A percentile compares a stretch with the other conserved stretches of the same genome.
phyloP scores from a whole-genome alignment of 208 protist genomes.

The Acanthamoeba pearcei region DNA sequence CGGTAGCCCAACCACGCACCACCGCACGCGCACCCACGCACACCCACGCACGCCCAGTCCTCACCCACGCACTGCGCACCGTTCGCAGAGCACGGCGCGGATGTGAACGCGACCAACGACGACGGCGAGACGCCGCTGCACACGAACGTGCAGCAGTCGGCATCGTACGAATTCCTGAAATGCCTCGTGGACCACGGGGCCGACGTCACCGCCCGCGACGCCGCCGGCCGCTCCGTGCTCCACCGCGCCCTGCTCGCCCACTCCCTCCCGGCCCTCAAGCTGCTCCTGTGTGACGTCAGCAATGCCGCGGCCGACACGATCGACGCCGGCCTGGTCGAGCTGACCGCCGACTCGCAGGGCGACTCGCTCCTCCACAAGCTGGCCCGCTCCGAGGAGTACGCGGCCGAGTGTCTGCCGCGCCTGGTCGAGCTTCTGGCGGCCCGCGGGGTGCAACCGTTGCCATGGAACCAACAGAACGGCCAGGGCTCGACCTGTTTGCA shows the following conservation, averaged over 20 bases:
- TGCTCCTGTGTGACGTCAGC: neutral
- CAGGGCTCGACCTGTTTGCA: slow-evolving; percentile 43
- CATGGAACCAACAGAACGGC: slow-evolving; percentile 15
- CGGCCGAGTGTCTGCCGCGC: neutral
- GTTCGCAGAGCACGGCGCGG: slow-evolving; percentile 21
- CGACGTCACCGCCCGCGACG: neutral
- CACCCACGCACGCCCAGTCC: no score
- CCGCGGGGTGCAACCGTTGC: neutral
- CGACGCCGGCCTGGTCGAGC: neutral
- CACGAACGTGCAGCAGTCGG: neutral
- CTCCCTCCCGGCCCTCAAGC: slow-evolving; percentile 6
- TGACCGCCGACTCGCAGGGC: neutral
- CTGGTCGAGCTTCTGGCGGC: neutral
- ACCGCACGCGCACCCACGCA: neutral
- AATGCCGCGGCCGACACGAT: neutral
- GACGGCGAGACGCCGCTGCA: slow-evolving; percentile 32
- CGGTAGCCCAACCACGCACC: neutral
- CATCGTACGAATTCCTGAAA: slow-evolving; percentile 18
- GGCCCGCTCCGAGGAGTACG: slow-evolving; percentile 10
- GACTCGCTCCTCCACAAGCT: slow-evolving; percentile 43
- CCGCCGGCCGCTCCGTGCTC: neutral
- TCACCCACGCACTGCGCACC: neutral
- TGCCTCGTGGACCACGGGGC: slow-evolving; percentile 31
- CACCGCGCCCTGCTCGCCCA: slow-evolving; percentile 14
- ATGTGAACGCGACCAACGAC: slow-evolving; percentile 27